Evolutionary conservation across 1,284 basidiomycete genomes (phyloP).

Genomic region (Malassezia japonica): DNA sequence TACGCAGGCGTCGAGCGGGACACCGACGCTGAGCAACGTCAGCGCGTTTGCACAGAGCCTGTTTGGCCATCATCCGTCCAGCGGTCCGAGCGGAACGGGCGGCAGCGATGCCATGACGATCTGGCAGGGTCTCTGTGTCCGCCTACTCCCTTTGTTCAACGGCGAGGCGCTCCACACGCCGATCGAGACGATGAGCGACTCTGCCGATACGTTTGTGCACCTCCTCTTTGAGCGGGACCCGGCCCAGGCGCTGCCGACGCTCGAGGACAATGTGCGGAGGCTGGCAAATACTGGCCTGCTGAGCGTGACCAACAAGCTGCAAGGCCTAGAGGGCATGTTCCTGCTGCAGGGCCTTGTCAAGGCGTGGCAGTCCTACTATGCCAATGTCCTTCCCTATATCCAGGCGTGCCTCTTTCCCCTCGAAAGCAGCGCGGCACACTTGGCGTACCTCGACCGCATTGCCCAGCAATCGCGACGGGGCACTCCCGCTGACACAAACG

Average conservation of each 20-base stretch:
- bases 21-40: constrained; percentile 8
- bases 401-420: constrained; percentile 57
- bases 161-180: constrained; percentile 76
- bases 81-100: neutral
- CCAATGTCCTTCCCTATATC: constrained; percentile 76
- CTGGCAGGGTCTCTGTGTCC: constrained; percentile 72
- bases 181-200: constrained; percentile 79
- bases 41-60: constrained; percentile 18
- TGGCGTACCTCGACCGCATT: neutral
- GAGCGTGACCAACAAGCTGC: constrained; percentile 75
- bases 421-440: constrained; percentile 30
- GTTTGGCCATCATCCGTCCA: constrained; percentile 1
- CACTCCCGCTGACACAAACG: no score
- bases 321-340: constrained; percentile 55
- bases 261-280: constrained; percentile 71
- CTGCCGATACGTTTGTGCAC: constrained; percentile 62
- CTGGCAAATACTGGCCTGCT: constrained; percentile 79
- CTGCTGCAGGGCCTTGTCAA: constrained; percentile 70
- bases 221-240: constrained; percentile 49
- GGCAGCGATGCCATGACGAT: neutral
- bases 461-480: no score
- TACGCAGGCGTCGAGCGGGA: neutral
- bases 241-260: constrained; percentile 51
- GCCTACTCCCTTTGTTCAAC: constrained; percentile 81
- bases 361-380: constrained; percentile 89